Conservation (phyloP, 192 early-diverging fungal species). For the Coemansia sp. region DNA sequence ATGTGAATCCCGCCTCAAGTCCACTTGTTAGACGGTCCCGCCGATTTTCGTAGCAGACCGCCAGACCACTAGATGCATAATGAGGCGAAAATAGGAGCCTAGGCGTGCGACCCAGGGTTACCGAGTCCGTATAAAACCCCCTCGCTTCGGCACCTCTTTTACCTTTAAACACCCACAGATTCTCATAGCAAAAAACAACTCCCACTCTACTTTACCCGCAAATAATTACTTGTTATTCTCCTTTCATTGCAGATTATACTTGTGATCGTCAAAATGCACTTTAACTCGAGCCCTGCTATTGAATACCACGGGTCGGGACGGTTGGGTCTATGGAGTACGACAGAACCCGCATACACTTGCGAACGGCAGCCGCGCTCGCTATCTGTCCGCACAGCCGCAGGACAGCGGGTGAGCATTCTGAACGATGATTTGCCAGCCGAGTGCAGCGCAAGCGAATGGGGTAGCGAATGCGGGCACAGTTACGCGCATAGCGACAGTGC, state of each 20-base stretch:
- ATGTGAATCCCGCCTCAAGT: not conserved
- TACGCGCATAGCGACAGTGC: slow-evolving; percentile 20
- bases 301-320: not conserved
- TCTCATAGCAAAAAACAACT: not conserved
- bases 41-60: not conserved
- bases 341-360: not conserved
- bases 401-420: slow-evolving; percentile 50
- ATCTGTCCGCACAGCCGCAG: slow-evolving; percentile 44
- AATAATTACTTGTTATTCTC: not conserved
- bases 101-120: slow-evolving; percentile 6
- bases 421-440: slow-evolving; percentile 22
- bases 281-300: not conserved
- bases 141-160: not conserved
- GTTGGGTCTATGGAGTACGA: slow-evolving; percentile 3
- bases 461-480: slow-evolving; percentile 24
- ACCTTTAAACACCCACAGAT: not conserved
- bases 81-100: slow-evolving; percentile 1
- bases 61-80: not conserved
- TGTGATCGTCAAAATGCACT: not conserved
- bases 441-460: not conserved
- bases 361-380: slow-evolving; percentile 31
- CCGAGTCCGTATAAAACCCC: slow-evolving; percentile 4
- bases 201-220: not conserved
- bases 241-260: not conserved
- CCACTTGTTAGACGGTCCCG: slow-evolving; percentile 5